Conservation (phyloP, 345 rosid genomes). For the Trapa incisa region DNA sequence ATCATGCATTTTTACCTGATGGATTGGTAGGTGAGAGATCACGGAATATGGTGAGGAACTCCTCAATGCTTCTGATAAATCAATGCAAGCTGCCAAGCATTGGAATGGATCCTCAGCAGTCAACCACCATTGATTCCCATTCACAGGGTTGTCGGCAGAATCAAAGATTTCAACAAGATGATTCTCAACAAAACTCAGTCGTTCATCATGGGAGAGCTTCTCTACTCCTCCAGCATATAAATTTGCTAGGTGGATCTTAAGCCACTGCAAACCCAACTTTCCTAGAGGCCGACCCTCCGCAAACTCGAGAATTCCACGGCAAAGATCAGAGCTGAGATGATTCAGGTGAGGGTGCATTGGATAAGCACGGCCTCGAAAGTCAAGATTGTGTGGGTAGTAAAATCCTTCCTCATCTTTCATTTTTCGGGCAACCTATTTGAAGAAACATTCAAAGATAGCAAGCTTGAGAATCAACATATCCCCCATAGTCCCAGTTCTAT, state of each 20-base stretch:
- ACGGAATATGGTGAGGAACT: slow-evolving; percentile 58
- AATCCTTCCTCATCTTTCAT: slow-evolving; percentile 93
- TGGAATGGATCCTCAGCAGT: slow-evolving; percentile 97
- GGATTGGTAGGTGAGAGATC: slow-evolving; percentile 81
- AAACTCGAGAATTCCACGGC: slow-evolving; percentile 93
- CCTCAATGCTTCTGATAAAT: slow-evolving; percentile 75
- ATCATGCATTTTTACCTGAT: slow-evolving; percentile 46
- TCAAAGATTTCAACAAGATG: slow-evolving; percentile 76
- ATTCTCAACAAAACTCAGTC: slow-evolving; percentile 68
- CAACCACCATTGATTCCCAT: slow-evolving; percentile 92
- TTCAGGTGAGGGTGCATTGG: slow-evolving; percentile 97
- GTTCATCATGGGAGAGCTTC: slow-evolving; percentile 81
- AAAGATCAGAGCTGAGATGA: slow-evolving; percentile 88
- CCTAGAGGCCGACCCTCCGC: slow-evolving; percentile 89
- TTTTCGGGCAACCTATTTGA: slow-evolving; percentile 75
- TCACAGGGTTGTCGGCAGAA: slow-evolving; percentile 81
- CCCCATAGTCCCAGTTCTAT: neutral
- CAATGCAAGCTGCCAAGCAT: slow-evolving; percentile 87
- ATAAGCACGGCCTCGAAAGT: slow-evolving; percentile 95
- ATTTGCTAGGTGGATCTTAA: slow-evolving; percentile 88
- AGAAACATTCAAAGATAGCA: slow-evolving; percentile 10
- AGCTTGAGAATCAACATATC: slow-evolving; percentile 9
- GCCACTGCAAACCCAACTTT: slow-evolving; percentile 77
- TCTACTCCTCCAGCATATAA: slow-evolving; percentile 80
- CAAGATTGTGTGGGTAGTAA: slow-evolving; percentile 97